These are phyloP conservation scores for Coemansia sp. DNA, from an alignment of 192 early-diverging fungal species.

Conservation along the genomic window DNA sequence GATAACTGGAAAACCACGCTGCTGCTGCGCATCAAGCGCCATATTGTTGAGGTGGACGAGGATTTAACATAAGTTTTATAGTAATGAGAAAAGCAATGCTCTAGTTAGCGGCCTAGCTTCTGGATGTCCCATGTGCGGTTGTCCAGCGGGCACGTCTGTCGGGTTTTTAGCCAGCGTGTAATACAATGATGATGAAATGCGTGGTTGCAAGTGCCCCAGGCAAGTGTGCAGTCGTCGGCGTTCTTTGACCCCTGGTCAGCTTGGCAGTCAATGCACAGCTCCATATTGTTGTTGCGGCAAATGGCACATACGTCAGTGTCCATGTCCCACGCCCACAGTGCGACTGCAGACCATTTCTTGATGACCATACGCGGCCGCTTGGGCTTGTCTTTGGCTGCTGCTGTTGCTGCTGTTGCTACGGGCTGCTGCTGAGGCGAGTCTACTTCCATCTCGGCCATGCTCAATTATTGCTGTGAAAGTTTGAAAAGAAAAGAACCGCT, in stretches of 20 bases:
- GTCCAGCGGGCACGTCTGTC: conserved; percentile 95
- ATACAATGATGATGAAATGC: conserved; percentile 99
- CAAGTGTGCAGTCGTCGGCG: conserved; percentile 90
- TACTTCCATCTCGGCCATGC: conserved; percentile 30
- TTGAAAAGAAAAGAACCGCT: too few relatives aligned
- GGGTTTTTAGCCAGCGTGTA: conserved; percentile 93
- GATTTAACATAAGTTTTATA: conserved; percentile 55
- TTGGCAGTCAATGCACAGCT: conserved; percentile 98
- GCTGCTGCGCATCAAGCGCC: conserved; percentile 84
- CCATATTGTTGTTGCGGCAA: conserved; percentile 99
- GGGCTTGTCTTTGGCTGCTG: conserved; percentile 6
- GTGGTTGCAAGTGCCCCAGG: conserved; percentile 97
- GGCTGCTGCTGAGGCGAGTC: conserved; percentile 13
- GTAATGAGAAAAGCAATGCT: too few relatives aligned
- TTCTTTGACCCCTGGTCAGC: conserved; percentile 93
- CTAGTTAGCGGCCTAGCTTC: conserved; percentile 64
- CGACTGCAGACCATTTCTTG: conserved; percentile 99
- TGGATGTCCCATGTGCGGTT: conserved; percentile 98
- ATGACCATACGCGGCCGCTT: conserved; percentile 85
- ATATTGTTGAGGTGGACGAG: conserved; percentile 63
- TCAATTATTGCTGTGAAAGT: background rate
- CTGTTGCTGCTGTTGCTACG: background rate
- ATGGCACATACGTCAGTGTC: conserved; percentile 98
- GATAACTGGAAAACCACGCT: conserved; percentile 97
- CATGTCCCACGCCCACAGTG: conserved; percentile 99